A percentile compares a stretch with the other conserved stretches of the same genome.
Conservation (phyloP, 768 basidiomycete species). For the Lactifluus volemus region DNA sequence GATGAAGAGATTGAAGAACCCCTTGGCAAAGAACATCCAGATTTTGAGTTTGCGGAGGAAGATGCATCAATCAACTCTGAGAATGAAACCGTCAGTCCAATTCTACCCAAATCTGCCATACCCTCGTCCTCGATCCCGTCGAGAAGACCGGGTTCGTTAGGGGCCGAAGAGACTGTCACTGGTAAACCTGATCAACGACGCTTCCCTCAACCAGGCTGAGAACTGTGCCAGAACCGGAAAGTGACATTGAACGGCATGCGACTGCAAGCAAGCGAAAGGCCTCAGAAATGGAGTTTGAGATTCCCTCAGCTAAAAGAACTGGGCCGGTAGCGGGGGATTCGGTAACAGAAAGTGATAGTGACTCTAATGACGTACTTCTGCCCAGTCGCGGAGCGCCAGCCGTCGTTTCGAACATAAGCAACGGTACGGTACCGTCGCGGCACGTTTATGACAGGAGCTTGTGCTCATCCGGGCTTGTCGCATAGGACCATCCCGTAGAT, state of each 20-base stretch:
- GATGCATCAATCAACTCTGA: not conserved
- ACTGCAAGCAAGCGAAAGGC: constrained; percentile 7
- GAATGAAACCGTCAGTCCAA: constrained; percentile 1
- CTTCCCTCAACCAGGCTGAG: not conserved
- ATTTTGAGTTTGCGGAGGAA: constrained; percentile 10
- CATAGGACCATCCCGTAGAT: constrained; percentile 3
- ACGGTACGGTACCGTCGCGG: not conserved
- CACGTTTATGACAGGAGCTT: not conserved
- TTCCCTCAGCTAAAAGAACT: constrained; percentile 6
- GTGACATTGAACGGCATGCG: constrained; percentile 6
- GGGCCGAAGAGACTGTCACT: constrained; percentile 8
- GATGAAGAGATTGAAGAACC: constrained; percentile 20
- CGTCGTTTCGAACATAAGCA: not conserved
- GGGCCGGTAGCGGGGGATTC: not conserved
- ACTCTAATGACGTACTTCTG: not conserved
- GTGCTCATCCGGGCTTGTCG: not conserved
- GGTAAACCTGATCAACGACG: constrained; percentile 3
- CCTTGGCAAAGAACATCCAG: constrained; percentile 14
- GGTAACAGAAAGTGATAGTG: constrained; percentile 16
- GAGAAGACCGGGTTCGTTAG: not conserved
- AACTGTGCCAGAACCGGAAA: constrained; percentile 25
- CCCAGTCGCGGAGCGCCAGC: not conserved
- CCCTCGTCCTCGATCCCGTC: not conserved
- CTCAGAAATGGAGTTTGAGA: constrained; percentile 8
- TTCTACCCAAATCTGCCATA: not conserved